Conservation (phyloP, 805 yeast species). For the Monosporozyma solicola region DNA sequence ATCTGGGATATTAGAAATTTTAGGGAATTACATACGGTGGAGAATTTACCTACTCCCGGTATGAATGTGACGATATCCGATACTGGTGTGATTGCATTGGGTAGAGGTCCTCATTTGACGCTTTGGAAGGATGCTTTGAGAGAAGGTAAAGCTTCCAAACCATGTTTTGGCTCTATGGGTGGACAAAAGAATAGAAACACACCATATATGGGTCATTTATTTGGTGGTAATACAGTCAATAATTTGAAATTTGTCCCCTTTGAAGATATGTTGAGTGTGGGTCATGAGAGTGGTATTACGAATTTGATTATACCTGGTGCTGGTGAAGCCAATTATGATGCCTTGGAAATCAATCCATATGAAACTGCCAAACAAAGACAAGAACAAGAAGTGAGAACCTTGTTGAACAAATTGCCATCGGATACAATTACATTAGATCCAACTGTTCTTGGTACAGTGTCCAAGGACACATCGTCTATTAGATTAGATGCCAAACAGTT, state of each 20-base stretch:
- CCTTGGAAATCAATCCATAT: constrained; percentile 86
- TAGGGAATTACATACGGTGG: constrained; percentile 53
- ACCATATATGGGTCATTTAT: constrained; percentile 87
- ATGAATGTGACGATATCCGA: constrained; percentile 73
- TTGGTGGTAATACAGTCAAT: constrained; percentile 68
- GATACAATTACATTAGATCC: constrained; percentile 93
- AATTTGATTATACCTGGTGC: constrained; percentile 91
- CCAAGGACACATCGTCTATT: constrained; percentile 51
- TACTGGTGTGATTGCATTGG: constrained; percentile 76
- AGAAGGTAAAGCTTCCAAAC: constrained; percentile 36
- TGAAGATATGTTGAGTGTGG: constrained; percentile 92
- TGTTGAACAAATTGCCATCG: constrained; percentile 81
- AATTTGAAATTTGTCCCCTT: constrained; percentile 76
- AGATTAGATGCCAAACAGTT: constrained; percentile 58
- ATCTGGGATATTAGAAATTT: constrained; percentile 91
- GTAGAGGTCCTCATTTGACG: constrained; percentile 93
- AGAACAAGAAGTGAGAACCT: constrained; percentile 76
- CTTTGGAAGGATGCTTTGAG: constrained; percentile 84
- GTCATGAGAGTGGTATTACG: constrained; percentile 70
- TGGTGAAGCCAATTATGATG: constrained; percentile 97
- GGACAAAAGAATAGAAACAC: constrained; percentile 35
- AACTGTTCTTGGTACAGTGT: constrained; percentile 73
- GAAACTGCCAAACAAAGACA: constrained; percentile 90
- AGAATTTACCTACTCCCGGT: constrained; percentile 77
- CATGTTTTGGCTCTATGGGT: constrained; percentile 35